phyloP scores from a whole-genome alignment of 2,329 filamentous ascomycete species.

The Pezicula neosporulosa region DNA sequence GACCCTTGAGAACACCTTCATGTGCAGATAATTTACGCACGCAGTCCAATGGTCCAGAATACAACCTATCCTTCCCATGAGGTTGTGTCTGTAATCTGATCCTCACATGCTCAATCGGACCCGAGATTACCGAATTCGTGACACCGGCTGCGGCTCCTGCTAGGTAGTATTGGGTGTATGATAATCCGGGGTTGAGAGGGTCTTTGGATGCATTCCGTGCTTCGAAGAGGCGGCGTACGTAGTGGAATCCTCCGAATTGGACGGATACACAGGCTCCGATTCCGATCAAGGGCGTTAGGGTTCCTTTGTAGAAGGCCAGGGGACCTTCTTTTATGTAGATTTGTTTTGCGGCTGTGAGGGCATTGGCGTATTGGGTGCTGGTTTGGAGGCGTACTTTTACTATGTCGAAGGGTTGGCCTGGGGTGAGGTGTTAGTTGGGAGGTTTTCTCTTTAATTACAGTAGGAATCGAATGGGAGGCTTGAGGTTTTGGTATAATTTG shows the following conservation, averaged over 20 bases:
- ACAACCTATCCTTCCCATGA: slow-evolving; percentile 75
- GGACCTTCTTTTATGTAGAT: slow-evolving; percentile 89
- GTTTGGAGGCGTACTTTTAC: slow-evolving; percentile 98
- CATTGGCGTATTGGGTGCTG: slow-evolving; percentile 73
- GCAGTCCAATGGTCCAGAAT: slow-evolving; percentile 84
- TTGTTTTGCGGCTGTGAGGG: slow-evolving; percentile 73
- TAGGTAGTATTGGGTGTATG: slow-evolving; percentile 83
- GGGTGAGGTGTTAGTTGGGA: slow-evolving; percentile 15
- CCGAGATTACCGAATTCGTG: slow-evolving; percentile 83
- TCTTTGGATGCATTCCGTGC: slow-evolving; percentile 56
- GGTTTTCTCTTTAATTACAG: slow-evolving; percentile 6
- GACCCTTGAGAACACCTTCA: slow-evolving; percentile 65
- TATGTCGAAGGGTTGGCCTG: slow-evolving; percentile 78
- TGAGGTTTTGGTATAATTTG: slow-evolving; percentile 2
- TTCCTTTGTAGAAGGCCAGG: slow-evolving; percentile 96
- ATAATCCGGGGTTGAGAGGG: slow-evolving; percentile 46
- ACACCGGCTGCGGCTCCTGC: slow-evolving; percentile 90
- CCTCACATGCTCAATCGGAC: slow-evolving; percentile 93
- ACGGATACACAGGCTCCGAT: slow-evolving; percentile 98
- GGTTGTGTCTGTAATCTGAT: slow-evolving; percentile 96
- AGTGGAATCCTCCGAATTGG: slow-evolving; percentile 96
- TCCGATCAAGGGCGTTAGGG: slow-evolving; percentile 87
- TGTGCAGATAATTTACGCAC: slow-evolving; percentile 73
- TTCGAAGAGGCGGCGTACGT: slow-evolving; percentile 84
- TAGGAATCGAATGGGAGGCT: slow-evolving; percentile 4